Evolutionary conservation across 345 rosid species (phyloP).

Genomic region (Triadica sebifera): DNA sequence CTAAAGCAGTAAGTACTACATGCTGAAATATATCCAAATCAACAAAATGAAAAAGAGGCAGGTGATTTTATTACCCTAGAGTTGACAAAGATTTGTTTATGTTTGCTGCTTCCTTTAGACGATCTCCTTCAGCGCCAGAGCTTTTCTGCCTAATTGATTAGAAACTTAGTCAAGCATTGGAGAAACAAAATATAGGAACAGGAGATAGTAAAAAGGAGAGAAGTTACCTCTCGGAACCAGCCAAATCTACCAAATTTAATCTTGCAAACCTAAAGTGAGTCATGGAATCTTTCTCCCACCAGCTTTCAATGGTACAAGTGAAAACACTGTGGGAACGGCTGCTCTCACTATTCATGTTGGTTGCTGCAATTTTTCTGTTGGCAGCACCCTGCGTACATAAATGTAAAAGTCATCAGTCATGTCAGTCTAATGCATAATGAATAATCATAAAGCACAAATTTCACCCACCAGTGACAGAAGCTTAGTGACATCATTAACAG

Average conservation of each 20-base stretch:
- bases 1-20: background rate
- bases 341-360: conserved; percentile 92
- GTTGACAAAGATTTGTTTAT: conserved; percentile 92
- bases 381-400: conserved; percentile 62
- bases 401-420: conserved; percentile 14
- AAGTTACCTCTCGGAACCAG: conserved; percentile 94
- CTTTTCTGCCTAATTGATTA: conserved; percentile 72
- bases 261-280: conserved; percentile 81
- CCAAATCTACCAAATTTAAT: conserved; percentile 90
- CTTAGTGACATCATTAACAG: conserved; percentile 66
- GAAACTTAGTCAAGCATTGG: conserved; percentile 19
- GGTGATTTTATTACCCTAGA: conserved; percentile 61
- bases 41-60: conserved; percentile 23
- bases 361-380: conserved; percentile 85
- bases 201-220: conserved; percentile 3
- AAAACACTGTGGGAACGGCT: conserved; percentile 97
- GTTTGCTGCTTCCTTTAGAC: conserved; percentile 95
- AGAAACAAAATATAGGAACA: conserved; percentile 18
- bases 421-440: background rate
- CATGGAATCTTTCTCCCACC: conserved; percentile 84
- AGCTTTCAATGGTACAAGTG: conserved; percentile 89
- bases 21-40: conserved; percentile 10
- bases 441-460: conserved; percentile 8
- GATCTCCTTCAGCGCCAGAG: conserved; percentile 97
- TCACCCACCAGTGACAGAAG: conserved; percentile 67